Base-by-base conservation (phyloP, 2,329 filamentous ascomycete genomes). In the Talaromyces funiculosus region DNA sequence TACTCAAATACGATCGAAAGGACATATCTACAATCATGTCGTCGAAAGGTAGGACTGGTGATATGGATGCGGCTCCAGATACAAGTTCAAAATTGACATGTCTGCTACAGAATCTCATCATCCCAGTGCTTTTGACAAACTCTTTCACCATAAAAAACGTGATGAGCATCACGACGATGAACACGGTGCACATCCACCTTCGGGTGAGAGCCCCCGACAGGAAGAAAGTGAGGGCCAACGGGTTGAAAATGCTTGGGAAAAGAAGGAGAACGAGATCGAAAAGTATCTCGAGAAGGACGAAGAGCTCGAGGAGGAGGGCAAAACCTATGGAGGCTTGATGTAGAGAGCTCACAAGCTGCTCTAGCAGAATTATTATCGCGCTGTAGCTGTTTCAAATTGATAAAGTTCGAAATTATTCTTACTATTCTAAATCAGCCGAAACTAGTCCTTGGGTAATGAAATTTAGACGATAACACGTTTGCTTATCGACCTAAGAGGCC, bases 201-300 rank as follows among this genome's bases (percentile, higher is more conserved):
- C 16, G 14, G 20, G 33, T 22, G 33, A n/a, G 20, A 29, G 18
- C 6, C 33, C 6, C 33, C 20, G 33, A 40, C 24, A 59, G 33
- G 22, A 37, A 16, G 45, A 59, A 22, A 59, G 56, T 42, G 56
- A 33, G 9, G 20, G 20, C 4, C 14, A 47, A 14, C 38, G 49
- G 16, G 8, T 59, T 40, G 56, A 31, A 22, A 9, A 31, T 6
- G 33, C 33, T 33, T n/a, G 51, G n/a, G 53, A 53, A 26, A 51
- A 49, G 5, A 45, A 59, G 16, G 56, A 38, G 7, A 31, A 26
- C 6, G 42, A 53, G 12, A 42, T 60, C 18, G 12, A 47, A 26
- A 43, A 47, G 2, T 54, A 60, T 35, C 35, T 60, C 16, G 33
- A 54, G 8, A 26, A 64, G 31, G 55, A 61, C 31, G 61, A 61